A percentile compares a stretch with the other conserved stretches of the same genome.
These are phyloP conservation scores for Alloteropsis semialata DNA, from an alignment of 176 grass and related monocot species.

Conservation along the genomic window DNA sequence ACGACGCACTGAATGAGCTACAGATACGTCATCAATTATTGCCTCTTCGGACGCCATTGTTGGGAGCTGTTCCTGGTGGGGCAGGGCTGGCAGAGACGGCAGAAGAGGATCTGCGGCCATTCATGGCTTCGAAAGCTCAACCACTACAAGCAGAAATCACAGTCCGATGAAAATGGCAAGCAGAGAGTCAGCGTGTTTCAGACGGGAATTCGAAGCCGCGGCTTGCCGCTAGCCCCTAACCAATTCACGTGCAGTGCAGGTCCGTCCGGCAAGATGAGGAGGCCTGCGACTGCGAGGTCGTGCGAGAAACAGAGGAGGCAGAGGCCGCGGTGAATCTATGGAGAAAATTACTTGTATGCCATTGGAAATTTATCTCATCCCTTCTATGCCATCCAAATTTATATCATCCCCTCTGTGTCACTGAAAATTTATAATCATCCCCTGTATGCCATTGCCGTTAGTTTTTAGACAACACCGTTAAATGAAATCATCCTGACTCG, in stretches of 20 bases:
- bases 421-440: no score
- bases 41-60: conserved; percentile 13
- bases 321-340: conserved; percentile 15
- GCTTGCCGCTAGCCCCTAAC: neutral
- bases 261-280: neutral
- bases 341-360: no score
- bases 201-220: no score
- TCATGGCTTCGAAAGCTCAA: neutral
- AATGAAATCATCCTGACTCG: no score
- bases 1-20: conserved; percentile 36
- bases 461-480: no score
- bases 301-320: conserved; percentile 14
- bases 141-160: neutral
- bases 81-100: neutral
- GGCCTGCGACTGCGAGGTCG: neutral
- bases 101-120: neutral
- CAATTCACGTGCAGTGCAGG: neutral
- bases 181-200: no score
- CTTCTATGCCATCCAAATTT: no score
- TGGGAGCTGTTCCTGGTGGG: conserved; percentile 26
- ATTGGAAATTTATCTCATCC: no score
- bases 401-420: no score
- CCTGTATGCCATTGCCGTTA: no score
- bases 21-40: conserved; percentile 42
- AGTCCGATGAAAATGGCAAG: neutral